Percentiles rank a stretch among this genome's conserved stretches.
These are phyloP conservation scores for Penicillium expansum DNA, from an alignment of 2,329 filamentous ascomycete genomes.

Conservation along the genomic window DNA sequence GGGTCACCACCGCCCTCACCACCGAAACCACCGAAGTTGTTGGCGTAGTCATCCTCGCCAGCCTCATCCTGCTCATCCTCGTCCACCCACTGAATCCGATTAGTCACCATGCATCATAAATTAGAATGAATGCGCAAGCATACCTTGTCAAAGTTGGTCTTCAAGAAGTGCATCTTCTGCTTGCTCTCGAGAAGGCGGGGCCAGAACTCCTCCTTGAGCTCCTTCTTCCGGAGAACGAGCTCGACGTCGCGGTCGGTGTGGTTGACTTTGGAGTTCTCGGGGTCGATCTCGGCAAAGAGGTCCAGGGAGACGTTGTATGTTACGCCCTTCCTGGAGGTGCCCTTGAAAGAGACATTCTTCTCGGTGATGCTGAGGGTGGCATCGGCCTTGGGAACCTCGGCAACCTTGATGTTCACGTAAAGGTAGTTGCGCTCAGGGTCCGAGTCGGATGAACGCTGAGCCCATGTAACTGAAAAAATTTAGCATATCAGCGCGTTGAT, in stretches of 20 bases:
- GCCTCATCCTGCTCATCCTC: constrained; percentile 97
- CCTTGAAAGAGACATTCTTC: constrained; percentile 74
- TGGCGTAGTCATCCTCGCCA: constrained; percentile 68
- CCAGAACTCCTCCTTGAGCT: constrained; percentile 92
- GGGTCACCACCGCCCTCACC: constrained; percentile 22
- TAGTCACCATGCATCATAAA: constrained; percentile 9
- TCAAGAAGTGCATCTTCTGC: constrained; percentile 90
- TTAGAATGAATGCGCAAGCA: constrained; percentile 20
- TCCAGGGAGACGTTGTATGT: constrained; percentile 84
- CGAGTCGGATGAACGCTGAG: constrained; percentile 81
- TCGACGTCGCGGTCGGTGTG: constrained; percentile 87
- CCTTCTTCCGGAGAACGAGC: constrained; percentile 95
- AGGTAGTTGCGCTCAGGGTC: constrained; percentile 89
- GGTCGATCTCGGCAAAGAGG: constrained; percentile 88
- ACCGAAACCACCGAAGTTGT: constrained; percentile 52
- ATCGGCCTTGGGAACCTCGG: constrained; percentile 73
- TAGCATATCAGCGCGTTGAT: constrained; percentile 11
- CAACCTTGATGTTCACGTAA: constrained; percentile 85
- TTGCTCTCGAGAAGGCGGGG: constrained; percentile 86
- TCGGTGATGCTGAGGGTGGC: constrained; percentile 82
- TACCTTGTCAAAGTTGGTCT: constrained; percentile 98
- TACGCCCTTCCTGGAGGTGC: constrained; percentile 80
- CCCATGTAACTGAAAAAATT: constrained; percentile 78
- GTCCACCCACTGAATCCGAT: constrained; percentile 72
- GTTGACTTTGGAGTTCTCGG: constrained; percentile 76